Base-by-base conservation (phyloP, 148 eudicot species). In the Amaranthus palmeri region DNA sequence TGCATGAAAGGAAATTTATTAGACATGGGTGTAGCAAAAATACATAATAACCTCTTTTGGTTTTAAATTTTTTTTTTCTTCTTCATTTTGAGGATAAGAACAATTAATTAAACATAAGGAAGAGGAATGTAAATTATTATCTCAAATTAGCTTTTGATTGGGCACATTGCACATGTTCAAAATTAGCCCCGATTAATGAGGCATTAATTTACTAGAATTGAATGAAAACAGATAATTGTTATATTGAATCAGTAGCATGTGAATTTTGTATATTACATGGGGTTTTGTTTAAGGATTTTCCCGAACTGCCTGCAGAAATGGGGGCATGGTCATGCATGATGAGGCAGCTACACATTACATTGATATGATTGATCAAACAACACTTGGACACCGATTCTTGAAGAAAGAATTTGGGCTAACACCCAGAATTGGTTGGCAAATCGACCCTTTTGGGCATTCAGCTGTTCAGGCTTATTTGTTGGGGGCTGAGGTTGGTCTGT, bases 341-440 rank as follows among this genome's bases (percentile, higher is more conserved):
- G 99, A 96, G 85, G 99, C 99, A 25, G 82, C 86, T 25, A 77
- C 99, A 36, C 99, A 96, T 79, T 96, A 92, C 65, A 92, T 96
- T 75, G 99, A 96, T 79, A 96, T 96, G 99, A 92, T 96, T 67
- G 99, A 96, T 73, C 99, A 96, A 76, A 96, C 99, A 74, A 92
- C 99, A 48, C 79, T 86, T 40, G 99, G 99, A 63, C 99, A 96
- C 65, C 80, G 67, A 49, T 96, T 83, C 70, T 79, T 96, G 8
- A 96, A 90, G 81, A 78, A 87, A 52, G 85, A 85, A 64, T 96
- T 96, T 69, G 90, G 92, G 72, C 84, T 96, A 65, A 85, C 87
- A 61, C 99, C 99, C 3, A 85, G 99, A 87, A 87, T 92, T 67
- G 99, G 99, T 70, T 96, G 99, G 99, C 99, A 96, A 81, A 92